Evolutionary conservation across 2,329 filamentous ascomycete species (phyloP).

Genomic region (Ceratocystis smalleyi): DNA sequence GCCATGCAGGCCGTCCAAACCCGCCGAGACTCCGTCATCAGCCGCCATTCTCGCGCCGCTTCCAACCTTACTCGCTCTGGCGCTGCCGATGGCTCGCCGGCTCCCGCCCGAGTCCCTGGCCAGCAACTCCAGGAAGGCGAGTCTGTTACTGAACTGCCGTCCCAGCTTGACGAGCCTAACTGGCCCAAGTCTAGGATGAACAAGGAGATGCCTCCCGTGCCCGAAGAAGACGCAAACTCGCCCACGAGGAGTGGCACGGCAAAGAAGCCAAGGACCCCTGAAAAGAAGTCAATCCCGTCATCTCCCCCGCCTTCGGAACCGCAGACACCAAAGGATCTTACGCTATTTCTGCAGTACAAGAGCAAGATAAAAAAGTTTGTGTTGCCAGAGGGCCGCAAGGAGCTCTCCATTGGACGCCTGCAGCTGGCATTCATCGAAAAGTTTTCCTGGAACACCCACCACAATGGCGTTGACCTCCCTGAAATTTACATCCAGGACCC

Average conservation of each 20-base stretch:
- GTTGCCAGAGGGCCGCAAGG: slow-evolving; percentile 65
- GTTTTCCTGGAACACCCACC: slow-evolving; percentile 96
- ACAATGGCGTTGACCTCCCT: slow-evolving; percentile 79
- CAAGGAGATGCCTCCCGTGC: slow-evolving; percentile 8
- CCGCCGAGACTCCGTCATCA: slow-evolving; percentile 29
- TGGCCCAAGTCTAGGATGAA: slow-evolving; percentile 4
- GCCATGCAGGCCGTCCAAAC: slow-evolving; percentile 56
- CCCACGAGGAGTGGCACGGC: slow-evolving; percentile 15
- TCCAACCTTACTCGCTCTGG: slow-evolving; percentile 31
- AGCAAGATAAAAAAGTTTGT: slow-evolving; percentile 95
- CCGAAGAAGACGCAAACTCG: slow-evolving; percentile 4
- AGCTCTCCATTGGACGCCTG: slow-evolving; percentile 71
- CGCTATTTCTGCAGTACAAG: slow-evolving; percentile 89
- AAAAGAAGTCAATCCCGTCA: slow-evolving; percentile 7
- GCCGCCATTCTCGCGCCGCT: slow-evolving; percentile 33
- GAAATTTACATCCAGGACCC: slow-evolving; percentile 98
- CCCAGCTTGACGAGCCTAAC: neutral
- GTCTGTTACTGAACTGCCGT: neutral
- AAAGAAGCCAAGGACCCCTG: slow-evolving; percentile 16
- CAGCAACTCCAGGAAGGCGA: slow-evolving; percentile 15
- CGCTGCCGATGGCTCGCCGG: slow-evolving; percentile 8
- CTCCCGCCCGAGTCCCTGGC: neutral
- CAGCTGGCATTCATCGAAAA: slow-evolving; percentile 98
- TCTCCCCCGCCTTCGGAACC: slow-evolving; percentile 47
- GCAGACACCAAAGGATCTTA: slow-evolving; percentile 65